phyloP scores from a whole-genome alignment of 2,329 filamentous ascomycete genomes.

The Penicillium sp. region DNA sequence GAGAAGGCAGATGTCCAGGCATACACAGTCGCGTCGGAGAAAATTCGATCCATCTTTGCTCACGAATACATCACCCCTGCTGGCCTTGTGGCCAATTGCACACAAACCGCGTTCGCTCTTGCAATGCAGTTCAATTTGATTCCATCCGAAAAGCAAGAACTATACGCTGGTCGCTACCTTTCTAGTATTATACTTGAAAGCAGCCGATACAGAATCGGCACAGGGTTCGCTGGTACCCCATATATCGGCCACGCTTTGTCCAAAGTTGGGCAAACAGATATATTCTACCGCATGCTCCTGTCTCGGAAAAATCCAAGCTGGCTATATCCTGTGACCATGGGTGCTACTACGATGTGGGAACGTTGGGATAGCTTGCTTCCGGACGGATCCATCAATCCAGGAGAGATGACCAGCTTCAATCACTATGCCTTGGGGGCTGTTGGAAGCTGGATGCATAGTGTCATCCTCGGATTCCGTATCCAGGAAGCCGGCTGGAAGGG shows the following conservation, averaged over 20 bases:
- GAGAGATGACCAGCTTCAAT: conserved; percentile 47
- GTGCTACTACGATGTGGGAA: conserved; percentile 48
- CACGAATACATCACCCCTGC: conserved; percentile 30
- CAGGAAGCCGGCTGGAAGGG: conserved; percentile 35
- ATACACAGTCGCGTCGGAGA: not conserved
- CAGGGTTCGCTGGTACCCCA: conserved; percentile 39
- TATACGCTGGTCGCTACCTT: conserved; percentile 12
- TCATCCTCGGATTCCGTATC: conserved; percentile 25
- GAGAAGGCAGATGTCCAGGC: too few relatives aligned
- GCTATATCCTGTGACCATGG: conserved; percentile 45
- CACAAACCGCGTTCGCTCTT: conserved; percentile 34
- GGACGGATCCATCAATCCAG: conserved; percentile 41
- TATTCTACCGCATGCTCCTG: conserved; percentile 45
- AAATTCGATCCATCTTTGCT: conserved; percentile 27
- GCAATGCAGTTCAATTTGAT: conserved; percentile 29
- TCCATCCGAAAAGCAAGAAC: conserved; percentile 10
- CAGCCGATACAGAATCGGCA: conserved; percentile 32
- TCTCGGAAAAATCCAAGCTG: conserved; percentile 38
- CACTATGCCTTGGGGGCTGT: conserved; percentile 42
- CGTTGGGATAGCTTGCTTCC: conserved; percentile 46
- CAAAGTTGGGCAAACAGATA: conserved; percentile 19
- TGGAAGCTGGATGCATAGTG: conserved; percentile 41
- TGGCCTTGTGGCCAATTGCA: conserved; percentile 32
- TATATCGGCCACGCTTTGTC: conserved; percentile 32
- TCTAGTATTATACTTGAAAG: not conserved